Base-by-base conservation (phyloP, 805 yeast species). In the Brettanomyces custersianus region DNA sequence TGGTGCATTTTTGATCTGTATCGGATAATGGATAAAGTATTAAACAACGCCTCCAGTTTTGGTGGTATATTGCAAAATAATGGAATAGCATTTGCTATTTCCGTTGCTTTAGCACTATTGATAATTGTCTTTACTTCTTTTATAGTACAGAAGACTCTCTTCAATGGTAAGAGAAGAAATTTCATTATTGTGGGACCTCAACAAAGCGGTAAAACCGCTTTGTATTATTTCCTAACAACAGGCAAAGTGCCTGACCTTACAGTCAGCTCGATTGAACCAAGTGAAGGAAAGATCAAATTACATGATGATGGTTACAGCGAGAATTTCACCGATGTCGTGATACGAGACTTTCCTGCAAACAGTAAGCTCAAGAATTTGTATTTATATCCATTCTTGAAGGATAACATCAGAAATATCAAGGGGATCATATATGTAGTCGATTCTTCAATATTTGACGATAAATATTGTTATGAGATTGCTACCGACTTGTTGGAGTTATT, bases 341-440 rank as follows among this genome's bases (percentile, higher is more conserved):
- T 88, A 27, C 67, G 80, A 35, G 97, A 90, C 50, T 77, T 77
- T 42, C 98, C 98, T 2, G 96, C 96, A n/a, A 87, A 82, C 59
- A 61, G 71, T 37, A 86, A 85, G 57, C 72, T 88, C 45, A 72
- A 71, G 36, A 72, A 74, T 39, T 60, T 78, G 34, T 62, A 76
- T 23, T 44, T 64, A 40, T 68, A 70, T 36, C 70, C 71, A 38
- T 61, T 69, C 43, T 51, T 77, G 31, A 62, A 63, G 38, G 61
- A 63, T 11, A 60, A 70, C 31, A 38, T 57, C 16, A 39, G 55
- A 15, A 59, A 71, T 13, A 54, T 81, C 35, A 72, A 69, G 43
- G 96, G 95, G 4, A 60, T 86, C 4, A 59, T 88, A 1, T 86
- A 72, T 44, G 66, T 90, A 40, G 63, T 88, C n/a, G 97, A 90